Evolutionary conservation across 139 green algal genomes (phyloP).

Genomic region (Micractinium conductrix): DNA sequence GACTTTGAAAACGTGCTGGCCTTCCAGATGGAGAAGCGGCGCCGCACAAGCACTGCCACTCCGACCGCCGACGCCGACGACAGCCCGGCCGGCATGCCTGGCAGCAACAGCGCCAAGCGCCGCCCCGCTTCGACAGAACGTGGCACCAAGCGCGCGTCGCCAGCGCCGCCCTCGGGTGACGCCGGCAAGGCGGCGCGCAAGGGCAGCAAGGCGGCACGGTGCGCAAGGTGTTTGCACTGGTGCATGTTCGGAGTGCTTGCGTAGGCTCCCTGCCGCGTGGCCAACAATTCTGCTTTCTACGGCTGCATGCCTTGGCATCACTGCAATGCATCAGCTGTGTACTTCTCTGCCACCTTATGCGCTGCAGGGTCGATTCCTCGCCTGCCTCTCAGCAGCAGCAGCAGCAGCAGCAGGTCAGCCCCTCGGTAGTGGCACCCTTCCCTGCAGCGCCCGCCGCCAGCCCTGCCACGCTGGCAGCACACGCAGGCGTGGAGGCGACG

Average conservation of each 20-base stretch:
- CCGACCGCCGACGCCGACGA: not conserved
- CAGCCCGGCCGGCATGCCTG: not conserved
- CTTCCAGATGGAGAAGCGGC: constrained; percentile 28
- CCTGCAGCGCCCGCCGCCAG: not conserved
- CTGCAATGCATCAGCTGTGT: not conserved
- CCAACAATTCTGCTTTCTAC: not conserved
- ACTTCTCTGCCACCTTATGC: not conserved
- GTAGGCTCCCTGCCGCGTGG: not conserved
- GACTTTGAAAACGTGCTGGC: constrained; percentile 56
- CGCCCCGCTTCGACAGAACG: not conserved
- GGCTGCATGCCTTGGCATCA: not conserved
- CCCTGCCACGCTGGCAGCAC: not conserved
- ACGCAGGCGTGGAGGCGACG: not conserved
- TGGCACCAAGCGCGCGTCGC: constrained; percentile 11
- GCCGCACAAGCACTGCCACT: constrained; percentile 5
- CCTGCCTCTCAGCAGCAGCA: not conserved
- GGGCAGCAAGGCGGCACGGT: constrained; percentile 13
- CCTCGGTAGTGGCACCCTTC: not conserved
- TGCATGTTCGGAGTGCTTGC: not conserved
- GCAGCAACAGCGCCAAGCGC: not conserved
- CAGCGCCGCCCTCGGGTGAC: not conserved
- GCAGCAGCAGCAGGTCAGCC: constrained; percentile 5
- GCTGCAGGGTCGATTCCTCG: not conserved
- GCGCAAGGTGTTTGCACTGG: not conserved
- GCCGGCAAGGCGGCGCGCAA: not conserved